Base-by-base conservation (phyloP, 2,329 filamentous ascomycete species). In the Westerdykella sp. region DNA sequence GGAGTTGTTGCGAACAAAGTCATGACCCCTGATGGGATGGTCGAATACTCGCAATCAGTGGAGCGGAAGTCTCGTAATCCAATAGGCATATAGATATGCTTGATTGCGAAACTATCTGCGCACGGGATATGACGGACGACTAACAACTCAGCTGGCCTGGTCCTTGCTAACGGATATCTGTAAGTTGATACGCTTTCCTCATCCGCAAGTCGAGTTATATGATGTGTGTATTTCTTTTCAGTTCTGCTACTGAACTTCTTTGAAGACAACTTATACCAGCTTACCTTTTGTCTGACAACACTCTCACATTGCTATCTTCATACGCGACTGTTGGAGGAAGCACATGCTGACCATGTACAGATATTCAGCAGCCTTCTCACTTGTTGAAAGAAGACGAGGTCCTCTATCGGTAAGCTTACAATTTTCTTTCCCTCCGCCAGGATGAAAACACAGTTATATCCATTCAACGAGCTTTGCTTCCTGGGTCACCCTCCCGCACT, bases 401-500 rank as follows among this genome's bases (percentile, higher is more conserved):
- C 12, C 22, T 15, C 13, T 22, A n/a, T 38, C 45, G 53, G 51
- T 66, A 64, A 56, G 62, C 50, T 44, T 31, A 44, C 21, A 39
- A 32, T 45, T 41, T 40, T 37, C 38, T 47, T 22, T 37, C 38
- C 41, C 23, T 39, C 51, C 56, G 68, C 66, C 55, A 76, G 72
- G 75, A 79, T 76, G 76, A 77, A 73, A 76, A 70, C 72, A 30
- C 65, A 78, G 75, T 78, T 73, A 35, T 74, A 79, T 79, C 76
- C 76, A 78, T 79, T 79, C 76, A 75, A 78, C 66, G 74, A 78
- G 76, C 73, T 76, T 57, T 68, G 70, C 71, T 65, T 73, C 82
- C 83, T 28, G 73, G 84, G 81, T 78, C 77, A 80, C 78, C 72
- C 84, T 87, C 76, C 78, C 83, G 67, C 80, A 85, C 83, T 78